A percentile compares a stretch with the other conserved stretches of the same genome.
Conservation (phyloP, 495 filamentous ascomycete species). For the Neurospora intermedia region DNA sequence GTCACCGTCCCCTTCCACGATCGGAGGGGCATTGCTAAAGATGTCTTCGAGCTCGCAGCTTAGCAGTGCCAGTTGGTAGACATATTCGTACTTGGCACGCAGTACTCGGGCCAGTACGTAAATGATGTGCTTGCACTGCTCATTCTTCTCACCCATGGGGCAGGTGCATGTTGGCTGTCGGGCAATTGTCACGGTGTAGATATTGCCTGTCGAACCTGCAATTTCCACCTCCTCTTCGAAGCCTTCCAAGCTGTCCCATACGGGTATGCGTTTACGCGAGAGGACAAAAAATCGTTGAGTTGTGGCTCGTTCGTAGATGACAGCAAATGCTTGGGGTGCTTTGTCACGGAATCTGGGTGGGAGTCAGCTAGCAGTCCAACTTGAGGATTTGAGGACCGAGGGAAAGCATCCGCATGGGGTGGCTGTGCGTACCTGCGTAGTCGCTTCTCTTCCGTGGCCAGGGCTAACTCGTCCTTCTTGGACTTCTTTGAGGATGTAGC, state of each 20-base stretch:
- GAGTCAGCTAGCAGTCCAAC: background rate
- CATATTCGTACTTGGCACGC: constrained; percentile 48
- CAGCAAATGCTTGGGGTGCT: constrained; percentile 24
- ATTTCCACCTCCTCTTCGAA: constrained; percentile 47
- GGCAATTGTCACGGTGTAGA: constrained; percentile 48
- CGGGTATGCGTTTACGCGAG: constrained; percentile 21
- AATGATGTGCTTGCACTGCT: constrained; percentile 58
- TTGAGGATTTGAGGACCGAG: background rate
- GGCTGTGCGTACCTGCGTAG: constrained; percentile 6
- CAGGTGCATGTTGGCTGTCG: constrained; percentile 57
- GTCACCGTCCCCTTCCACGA: constrained; percentile 1
- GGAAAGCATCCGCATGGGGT: background rate
- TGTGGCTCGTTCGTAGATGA: constrained; percentile 28
- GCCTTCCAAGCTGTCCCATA: background rate
- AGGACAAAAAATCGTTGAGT: constrained; percentile 36
- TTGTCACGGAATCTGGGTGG: constrained; percentile 23
- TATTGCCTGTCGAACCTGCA: constrained; percentile 64
- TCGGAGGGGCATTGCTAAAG: constrained; percentile 42
- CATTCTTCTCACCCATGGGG: constrained; percentile 48
- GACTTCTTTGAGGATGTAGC: constrained; percentile 1
- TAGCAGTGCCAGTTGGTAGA: constrained; percentile 68
- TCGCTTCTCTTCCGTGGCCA: constrained; percentile 7
- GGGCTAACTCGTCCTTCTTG: background rate
- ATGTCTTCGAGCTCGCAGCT: constrained; percentile 53
- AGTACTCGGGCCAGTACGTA: constrained; percentile 55